Conservation (phyloP, 345 rosid species). For the Citrus glauca region DNA sequence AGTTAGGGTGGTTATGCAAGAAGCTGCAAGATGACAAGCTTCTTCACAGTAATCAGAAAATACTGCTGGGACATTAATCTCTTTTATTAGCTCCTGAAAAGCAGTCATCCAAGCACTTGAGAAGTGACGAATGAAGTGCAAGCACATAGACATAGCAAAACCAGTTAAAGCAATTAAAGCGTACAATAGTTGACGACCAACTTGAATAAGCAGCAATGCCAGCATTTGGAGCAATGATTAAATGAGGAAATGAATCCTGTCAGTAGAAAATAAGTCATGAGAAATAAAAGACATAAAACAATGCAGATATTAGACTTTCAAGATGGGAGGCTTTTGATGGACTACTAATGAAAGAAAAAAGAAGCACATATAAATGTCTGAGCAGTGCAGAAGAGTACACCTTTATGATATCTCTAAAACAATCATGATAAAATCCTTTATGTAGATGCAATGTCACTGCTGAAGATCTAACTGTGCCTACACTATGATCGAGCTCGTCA, state of each 20-base stretch:
- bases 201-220: constrained; percentile 83
- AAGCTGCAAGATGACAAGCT: constrained; percentile 83
- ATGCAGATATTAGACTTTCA: background rate
- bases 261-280: constrained; percentile 14
- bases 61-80: constrained; percentile 64
- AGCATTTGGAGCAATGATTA: constrained; percentile 81
- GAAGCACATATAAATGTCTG: background rate
- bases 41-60: constrained; percentile 97
- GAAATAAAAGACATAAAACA: background rate
- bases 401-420: constrained; percentile 56
- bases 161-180: constrained; percentile 15
- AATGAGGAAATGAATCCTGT: constrained; percentile 66
- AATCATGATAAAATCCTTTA: constrained; percentile 77
- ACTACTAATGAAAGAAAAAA: background rate
- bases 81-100: constrained; percentile 67
- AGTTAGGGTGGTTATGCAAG: constrained; percentile 50
- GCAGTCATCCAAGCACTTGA: background rate
- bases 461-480: constrained; percentile 23
- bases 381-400: constrained; percentile 14
- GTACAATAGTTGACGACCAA: constrained; percentile 80
- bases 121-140: background rate
- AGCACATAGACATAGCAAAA: background rate
- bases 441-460: constrained; percentile 50
- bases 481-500: constrained; percentile 6
- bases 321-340: constrained; percentile 5